phyloP scores from a whole-genome alignment of 148 eudicot species.

The Cornus kousa region DNA sequence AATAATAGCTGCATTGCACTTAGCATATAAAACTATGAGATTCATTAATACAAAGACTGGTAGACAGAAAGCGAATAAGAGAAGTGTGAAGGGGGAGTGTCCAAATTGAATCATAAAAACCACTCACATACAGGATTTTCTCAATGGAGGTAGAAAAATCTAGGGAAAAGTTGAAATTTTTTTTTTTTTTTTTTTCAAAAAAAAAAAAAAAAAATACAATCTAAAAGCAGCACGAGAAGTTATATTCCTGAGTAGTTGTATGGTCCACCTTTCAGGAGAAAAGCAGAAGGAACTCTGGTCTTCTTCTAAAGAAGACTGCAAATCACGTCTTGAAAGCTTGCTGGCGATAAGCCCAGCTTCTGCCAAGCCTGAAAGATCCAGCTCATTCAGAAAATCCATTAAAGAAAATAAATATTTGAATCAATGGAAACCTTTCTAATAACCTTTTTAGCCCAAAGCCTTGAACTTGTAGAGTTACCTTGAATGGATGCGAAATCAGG shows the following conservation, averaged over 20 bases:
- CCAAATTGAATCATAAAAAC: neutral
- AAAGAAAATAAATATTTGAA: slow-evolving; percentile 14
- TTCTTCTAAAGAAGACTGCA: slow-evolving; percentile 61
- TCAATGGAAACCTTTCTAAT: slow-evolving; percentile 9
- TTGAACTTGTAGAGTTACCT: slow-evolving; percentile 39
- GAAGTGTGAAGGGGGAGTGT: neutral
- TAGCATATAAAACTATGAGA: neutral
- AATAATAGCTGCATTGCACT: neutral
- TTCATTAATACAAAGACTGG: slow-evolving; percentile 3
- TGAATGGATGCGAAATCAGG: slow-evolving; percentile 93
- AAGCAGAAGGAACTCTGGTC: slow-evolving; percentile 65
- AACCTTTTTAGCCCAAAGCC: neutral
- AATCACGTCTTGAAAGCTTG: slow-evolving; percentile 81
- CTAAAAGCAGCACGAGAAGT: neutral
- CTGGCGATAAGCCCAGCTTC: slow-evolving; percentile 99
- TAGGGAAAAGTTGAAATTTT: neutral
- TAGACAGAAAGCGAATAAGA: neutral
- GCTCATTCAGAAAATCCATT: slow-evolving; percentile 15
- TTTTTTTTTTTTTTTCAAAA: too few species aligned
- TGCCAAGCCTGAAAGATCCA: slow-evolving; percentile 70
- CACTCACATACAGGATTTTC: neutral
- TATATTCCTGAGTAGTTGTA: neutral
- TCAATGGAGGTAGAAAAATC: neutral
- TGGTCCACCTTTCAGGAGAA: slow-evolving; percentile 77
- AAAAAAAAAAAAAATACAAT: neutral